These are phyloP conservation scores for Fusarium sp. DNA, from an alignment of 2,329 filamentous ascomycete species.

Conservation along the genomic window DNA sequence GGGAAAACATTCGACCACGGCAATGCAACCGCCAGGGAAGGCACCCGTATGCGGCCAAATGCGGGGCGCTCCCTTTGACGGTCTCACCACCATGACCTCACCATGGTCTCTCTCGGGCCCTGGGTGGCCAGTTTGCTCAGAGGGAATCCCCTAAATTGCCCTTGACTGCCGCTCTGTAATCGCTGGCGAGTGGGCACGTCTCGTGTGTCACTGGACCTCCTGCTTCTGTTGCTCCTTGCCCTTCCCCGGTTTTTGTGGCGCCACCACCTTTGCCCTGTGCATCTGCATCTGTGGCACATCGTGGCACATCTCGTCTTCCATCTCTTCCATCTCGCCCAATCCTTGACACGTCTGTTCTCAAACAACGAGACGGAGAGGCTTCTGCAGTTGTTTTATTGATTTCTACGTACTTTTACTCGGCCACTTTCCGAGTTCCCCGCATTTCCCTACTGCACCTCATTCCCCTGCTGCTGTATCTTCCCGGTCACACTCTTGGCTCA, in stretches of 20 bases:
- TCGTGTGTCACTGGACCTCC: slow-evolving; percentile 2
- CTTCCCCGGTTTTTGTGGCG: slow-evolving; percentile 27
- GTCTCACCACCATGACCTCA: slow-evolving; percentile 45
- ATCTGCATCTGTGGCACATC: slow-evolving; percentile 10
- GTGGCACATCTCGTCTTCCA: slow-evolving; percentile 19
- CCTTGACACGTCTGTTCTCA: slow-evolving; percentile 8
- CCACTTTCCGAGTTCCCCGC: slow-evolving; percentile 27
- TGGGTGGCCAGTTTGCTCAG: slow-evolving; percentile 17
- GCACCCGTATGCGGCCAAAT: slow-evolving; percentile 19
- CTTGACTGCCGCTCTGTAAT: neutral
- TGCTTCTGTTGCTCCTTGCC: neutral
- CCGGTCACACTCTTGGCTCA: neutral
- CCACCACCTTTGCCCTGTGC: slow-evolving; percentile 15
- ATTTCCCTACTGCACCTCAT: slow-evolving; percentile 6
- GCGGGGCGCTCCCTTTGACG: slow-evolving; percentile 17
- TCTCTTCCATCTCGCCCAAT: slow-evolving; percentile 5
- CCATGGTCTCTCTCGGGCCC: slow-evolving; percentile 24
- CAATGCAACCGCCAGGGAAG: slow-evolving; percentile 23
- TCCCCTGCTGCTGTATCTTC: neutral
- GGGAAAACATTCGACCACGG: slow-evolving; percentile 35
- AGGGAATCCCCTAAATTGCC: slow-evolving; percentile 8
- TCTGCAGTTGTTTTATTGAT: neutral
- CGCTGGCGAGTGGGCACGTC: slow-evolving; percentile 6
- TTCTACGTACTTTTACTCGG: slow-evolving; percentile 14
- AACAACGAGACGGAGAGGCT: slow-evolving; percentile 7